phyloP scores from a whole-genome alignment of 306 rosid genomes.

The Mimosa bimucronata region DNA sequence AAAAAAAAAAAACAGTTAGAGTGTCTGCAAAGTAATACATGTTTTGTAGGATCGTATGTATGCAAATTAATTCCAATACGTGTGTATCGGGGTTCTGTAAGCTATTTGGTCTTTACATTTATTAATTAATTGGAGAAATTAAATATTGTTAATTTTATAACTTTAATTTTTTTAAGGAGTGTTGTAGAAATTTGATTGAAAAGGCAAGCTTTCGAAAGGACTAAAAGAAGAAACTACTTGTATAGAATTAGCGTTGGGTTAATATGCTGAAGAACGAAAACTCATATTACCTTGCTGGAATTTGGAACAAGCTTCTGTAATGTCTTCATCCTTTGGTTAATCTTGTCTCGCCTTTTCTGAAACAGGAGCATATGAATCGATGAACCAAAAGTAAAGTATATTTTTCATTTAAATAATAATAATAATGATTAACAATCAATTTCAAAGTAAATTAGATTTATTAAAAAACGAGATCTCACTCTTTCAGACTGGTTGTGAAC shows the following conservation, averaged over 20 bases:
- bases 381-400: background rate
- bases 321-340: constrained; percentile 95
- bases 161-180: background rate
- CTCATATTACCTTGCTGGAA: constrained; percentile 78
- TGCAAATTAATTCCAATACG: too few relatives aligned
- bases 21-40: background rate
- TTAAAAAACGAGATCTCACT: constrained; percentile 43
- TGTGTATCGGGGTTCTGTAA: too few relatives aligned
- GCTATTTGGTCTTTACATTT: too few relatives aligned
- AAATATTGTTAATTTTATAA: background rate
- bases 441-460: background rate
- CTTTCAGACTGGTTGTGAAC: constrained; percentile 98
- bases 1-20: too few relatives aligned
- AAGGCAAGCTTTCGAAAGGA: too few relatives aligned
- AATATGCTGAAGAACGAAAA: too few relatives aligned
- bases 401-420: constrained; percentile 20
- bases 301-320: constrained; percentile 97
- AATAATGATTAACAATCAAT: background rate
- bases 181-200: background rate
- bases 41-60: background rate
- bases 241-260: too few relatives aligned
- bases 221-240: too few relatives aligned
- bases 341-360: constrained; percentile 98
- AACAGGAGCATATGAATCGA: constrained; percentile 22
- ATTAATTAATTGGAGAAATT: background rate